Base-by-base conservation (phyloP, 2,329 filamentous ascomycete genomes). In the Ophiostoma sp. region DNA sequence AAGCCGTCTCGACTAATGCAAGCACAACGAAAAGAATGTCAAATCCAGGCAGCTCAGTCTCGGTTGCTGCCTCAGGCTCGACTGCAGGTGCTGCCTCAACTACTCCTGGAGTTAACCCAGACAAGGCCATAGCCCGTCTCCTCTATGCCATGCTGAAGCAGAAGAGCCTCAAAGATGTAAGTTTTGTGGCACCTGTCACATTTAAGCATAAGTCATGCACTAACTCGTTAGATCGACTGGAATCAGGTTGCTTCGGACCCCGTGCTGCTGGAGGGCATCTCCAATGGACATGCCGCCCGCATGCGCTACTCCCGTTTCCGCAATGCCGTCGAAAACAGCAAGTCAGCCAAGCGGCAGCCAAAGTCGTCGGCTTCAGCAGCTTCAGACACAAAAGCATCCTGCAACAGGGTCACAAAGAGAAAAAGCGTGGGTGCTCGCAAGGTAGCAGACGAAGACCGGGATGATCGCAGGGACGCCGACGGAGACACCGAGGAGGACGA, bases 91-190 rank as follows among this genome's bases (percentile, higher is more conserved):
- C 60, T 6, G 6, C 62, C 8, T 18, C 63, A 9, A 41, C 44
- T 4, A 45, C n/a, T 5, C 4, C 60, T 0, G 62, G 6, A 1
- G 36, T 68, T 75, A 84, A 82, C 76, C 81, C 81, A 72, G 84
- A 87, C 74, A 85, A 82, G 74, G 79, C 80, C 68, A 85, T 85
- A 80, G 81, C 83, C 70, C 79, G 84, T 67, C 85, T 87, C 68
- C 81, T 87, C 69, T 85, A 85, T 73, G 85, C 84, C 49, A 87
- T 87, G 69, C 73, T 87, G 69, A 81, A 82, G 75, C 85, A 87
- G 77, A 86, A 85, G 76, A 83, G 81, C 69, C 80, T 87, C 66
- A 87, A 85, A 74, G 83, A 87, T 77, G 85, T 87, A 76, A 80
- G 85, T 67, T 2, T 38, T 8, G 16, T 8, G n/a, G 6, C 14